Percentiles rank a stretch among this genome's conserved stretches.
Conservation (phyloP, 805 yeast genomes). For the Hermanozyma aechmeae region DNA sequence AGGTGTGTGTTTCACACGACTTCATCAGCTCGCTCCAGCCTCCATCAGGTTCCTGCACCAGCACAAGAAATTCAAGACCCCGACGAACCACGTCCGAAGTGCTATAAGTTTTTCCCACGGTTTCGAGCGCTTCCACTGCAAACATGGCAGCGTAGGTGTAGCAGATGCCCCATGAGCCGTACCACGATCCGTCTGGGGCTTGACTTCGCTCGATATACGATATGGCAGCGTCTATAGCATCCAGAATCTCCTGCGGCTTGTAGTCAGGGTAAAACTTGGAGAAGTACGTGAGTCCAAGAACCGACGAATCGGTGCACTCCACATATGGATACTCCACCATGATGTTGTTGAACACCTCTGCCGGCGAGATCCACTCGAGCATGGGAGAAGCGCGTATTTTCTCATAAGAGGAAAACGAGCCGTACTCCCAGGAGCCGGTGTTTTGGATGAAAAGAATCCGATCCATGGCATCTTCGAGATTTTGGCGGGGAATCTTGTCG, state of each 20-base stretch:
- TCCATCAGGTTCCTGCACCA: conserved; percentile 77
- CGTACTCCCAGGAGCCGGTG: conserved; percentile 66
- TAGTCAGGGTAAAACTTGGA: conserved; percentile 54
- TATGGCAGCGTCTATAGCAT: conserved; percentile 69
- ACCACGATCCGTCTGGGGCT: conserved; percentile 85
- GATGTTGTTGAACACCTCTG: conserved; percentile 95
- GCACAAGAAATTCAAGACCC: conserved; percentile 80
- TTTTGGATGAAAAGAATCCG: conserved; percentile 72
- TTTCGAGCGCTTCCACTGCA: conserved; percentile 83
- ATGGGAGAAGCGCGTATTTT: conserved; percentile 69
- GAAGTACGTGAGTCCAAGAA: conserved; percentile 79
- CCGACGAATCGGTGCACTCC: conserved; percentile 95
- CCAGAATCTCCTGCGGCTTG: conserved; percentile 51
- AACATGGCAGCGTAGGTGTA: conserved; percentile 96
- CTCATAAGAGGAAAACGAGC: conserved; percentile 92
- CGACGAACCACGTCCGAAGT: conserved; percentile 53
- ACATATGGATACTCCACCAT: conserved; percentile 99
- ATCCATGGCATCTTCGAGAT: conserved; percentile 64
- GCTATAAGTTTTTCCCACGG: conserved; percentile 54
- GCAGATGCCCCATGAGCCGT: conserved; percentile 98
- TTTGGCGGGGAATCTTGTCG: conserved; percentile 43
- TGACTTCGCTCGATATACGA: conserved; percentile 64
- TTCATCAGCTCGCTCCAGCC: conserved; percentile 98
- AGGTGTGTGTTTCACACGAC: conserved; percentile 71
- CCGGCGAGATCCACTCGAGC: conserved; percentile 80